A percentile compares a stretch with the other conserved stretches of the same genome.
Evolutionary conservation across 371 early-diverging fungal genomes (phyloP).

Genomic region (Sanchytrium tribonematis): DNA sequence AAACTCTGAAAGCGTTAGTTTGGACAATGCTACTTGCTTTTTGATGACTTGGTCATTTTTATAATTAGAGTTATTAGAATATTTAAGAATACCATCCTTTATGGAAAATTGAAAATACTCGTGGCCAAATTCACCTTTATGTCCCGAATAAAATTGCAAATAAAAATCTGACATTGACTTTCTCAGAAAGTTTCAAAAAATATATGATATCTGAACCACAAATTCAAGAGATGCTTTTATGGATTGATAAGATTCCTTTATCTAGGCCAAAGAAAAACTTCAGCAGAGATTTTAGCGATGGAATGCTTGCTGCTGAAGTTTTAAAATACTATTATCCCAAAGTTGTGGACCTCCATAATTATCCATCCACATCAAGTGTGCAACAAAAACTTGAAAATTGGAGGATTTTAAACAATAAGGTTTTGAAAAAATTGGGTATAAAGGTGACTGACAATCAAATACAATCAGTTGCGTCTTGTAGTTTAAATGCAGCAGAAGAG

Average conservation of each 20-base stretch:
- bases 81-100: conserved; percentile 60
- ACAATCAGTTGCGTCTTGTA: conserved; percentile 4
- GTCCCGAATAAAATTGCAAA: conserved; percentile 36
- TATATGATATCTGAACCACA: not conserved
- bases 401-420: conserved; percentile 17
- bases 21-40: conserved; percentile 40
- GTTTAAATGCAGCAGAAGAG: not conserved
- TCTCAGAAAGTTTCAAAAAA: too few species aligned
- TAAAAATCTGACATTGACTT: too few species aligned
- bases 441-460: conserved; percentile 5
- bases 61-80: conserved; percentile 92
- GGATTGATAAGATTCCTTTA: conserved; percentile 21
- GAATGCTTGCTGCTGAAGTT: conserved; percentile 20
- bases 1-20: conserved; percentile 32
- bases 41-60: conserved; percentile 79
- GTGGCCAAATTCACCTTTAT: conserved; percentile 78
- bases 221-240: conserved; percentile 10
- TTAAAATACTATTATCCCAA: conserved; percentile 17
- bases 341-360: conserved; percentile 24
- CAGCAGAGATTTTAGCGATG: conserved; percentile 22
- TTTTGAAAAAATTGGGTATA: conserved; percentile 3
- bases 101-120: conserved; percentile 94
- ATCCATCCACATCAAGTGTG: conserved; percentile 18
- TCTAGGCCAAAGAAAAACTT: conserved; percentile 21
- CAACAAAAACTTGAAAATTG: conserved; percentile 24